These are phyloP conservation scores for Parasitella parasitica DNA, from an alignment of 371 early-diverging fungal species.

Conservation along the genomic window DNA sequence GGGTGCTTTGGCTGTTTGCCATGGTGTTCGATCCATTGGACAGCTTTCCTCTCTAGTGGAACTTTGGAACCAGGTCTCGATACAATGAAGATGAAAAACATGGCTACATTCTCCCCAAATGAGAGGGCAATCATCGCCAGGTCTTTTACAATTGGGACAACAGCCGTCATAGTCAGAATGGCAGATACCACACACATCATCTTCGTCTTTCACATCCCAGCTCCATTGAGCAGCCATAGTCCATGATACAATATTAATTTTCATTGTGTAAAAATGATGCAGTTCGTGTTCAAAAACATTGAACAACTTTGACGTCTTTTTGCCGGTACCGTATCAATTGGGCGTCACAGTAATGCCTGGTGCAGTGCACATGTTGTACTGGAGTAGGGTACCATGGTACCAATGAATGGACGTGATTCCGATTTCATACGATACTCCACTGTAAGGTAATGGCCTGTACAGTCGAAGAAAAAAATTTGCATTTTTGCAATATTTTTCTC, in stretches of 20 bases:
- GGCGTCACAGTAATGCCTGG: too few relatives aligned
- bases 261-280: conserved; percentile 22
- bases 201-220: conserved; percentile 40
- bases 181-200: conserved; percentile 89
- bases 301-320: too few relatives aligned
- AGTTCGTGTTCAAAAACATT: not conserved
- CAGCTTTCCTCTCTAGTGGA: conserved; percentile 71
- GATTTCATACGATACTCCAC: too few relatives aligned
- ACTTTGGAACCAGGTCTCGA: conserved; percentile 76
- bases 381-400: too few relatives aligned
- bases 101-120: conserved; percentile 89
- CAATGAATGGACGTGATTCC: too few relatives aligned
- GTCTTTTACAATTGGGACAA: conserved; percentile 80
- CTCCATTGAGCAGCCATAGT: conserved; percentile 43
- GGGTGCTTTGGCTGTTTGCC: conserved; percentile 52
- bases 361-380: too few relatives aligned
- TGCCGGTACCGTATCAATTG: too few relatives aligned
- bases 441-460: too few relatives aligned
- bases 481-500: too few relatives aligned
- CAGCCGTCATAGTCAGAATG: conserved; percentile 74
- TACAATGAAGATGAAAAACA: conserved; percentile 90
- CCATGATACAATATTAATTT: conserved; percentile 37
- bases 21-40: conserved; percentile 83
- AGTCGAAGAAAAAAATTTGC: too few relatives aligned
- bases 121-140: conserved; percentile 87